phyloP scores from a whole-genome alignment of 495 filamentous ascomycete species.

The Elasticomyces elasticus region DNA sequence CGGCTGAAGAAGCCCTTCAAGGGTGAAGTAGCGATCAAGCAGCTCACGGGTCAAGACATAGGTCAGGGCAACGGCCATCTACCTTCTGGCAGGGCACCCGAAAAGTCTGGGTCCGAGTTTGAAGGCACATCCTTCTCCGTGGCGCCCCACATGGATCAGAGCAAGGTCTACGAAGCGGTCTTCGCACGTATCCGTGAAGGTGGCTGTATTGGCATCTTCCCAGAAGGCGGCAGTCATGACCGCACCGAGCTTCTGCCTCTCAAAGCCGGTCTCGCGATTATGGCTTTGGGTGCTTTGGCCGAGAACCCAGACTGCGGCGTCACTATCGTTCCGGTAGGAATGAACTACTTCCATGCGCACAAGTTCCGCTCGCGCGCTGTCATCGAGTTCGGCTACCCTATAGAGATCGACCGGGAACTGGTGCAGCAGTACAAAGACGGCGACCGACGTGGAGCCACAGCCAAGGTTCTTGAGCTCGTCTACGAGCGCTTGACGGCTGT shows the following conservation, averaged over 20 bases:
- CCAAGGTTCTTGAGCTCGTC: conserved; percentile 70
- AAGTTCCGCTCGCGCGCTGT: conserved; percentile 97
- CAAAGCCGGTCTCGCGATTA: conserved; percentile 96
- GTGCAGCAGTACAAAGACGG: conserved; percentile 78
- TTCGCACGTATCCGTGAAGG: conserved; percentile 70
- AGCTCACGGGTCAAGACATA: conserved; percentile 66
- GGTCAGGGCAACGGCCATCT: conserved; percentile 41
- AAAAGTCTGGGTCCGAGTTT: conserved; percentile 37
- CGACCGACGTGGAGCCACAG: conserved; percentile 74
- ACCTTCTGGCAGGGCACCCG: conserved; percentile 22
- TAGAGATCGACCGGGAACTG: conserved; percentile 69
- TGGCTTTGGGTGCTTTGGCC: conserved; percentile 91
- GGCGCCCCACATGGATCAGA: conserved; percentile 91
- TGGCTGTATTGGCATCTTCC: conserved; percentile 93
- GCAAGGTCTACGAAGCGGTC: conserved; percentile 83
- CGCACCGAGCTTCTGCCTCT: conserved; percentile 84
- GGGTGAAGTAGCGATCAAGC: conserved; percentile 53
- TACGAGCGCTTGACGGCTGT: conserved; percentile 77
- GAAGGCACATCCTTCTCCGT: conserved; percentile 74
- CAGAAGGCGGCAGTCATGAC: conserved; percentile 95
- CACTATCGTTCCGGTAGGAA: conserved; percentile 97
- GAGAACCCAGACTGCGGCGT: conserved; percentile 80
- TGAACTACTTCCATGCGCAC: conserved; percentile 99
- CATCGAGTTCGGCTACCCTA: conserved; percentile 83
- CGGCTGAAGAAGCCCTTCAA: conserved; percentile 79